Evolutionary conservation across 1,139 yeast genomes (phyloP).

Genomic region (Magnusiomyces suaveolens): DNA sequence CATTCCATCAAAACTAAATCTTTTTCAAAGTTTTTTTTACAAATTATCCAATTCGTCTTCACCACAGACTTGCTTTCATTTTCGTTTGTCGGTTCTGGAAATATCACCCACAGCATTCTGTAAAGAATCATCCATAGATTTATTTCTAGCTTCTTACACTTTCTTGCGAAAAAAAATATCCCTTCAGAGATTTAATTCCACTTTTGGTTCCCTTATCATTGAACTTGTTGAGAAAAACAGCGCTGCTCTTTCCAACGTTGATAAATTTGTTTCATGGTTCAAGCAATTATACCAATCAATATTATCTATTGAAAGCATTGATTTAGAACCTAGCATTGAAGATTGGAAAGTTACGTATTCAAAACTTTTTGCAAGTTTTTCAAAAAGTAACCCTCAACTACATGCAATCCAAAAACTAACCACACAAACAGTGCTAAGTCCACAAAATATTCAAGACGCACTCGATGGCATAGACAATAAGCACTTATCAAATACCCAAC

Average conservation of each 20-base stretch:
- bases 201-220: conserved; percentile 14
- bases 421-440: background rate
- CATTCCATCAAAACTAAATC: conserved; percentile 9
- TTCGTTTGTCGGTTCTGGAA: conserved; percentile 15
- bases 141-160: conserved; percentile 16
- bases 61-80: conserved; percentile 15
- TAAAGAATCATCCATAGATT: conserved; percentile 13
- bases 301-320: background rate
- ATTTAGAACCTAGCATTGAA: conserved; percentile 2
- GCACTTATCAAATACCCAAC: conserved; percentile 4
- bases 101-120: conserved; percentile 11
- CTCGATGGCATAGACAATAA: background rate
- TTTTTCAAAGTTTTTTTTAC: conserved; percentile 16
- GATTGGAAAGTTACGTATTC: conserved; percentile 7
- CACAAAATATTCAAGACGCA: background rate
- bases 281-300: conserved; percentile 4
- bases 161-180: conserved; percentile 13
- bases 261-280: conserved; percentile 11
- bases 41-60: conserved; percentile 18
- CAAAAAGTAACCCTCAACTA: background rate
- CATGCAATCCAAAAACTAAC: background rate
- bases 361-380: background rate
- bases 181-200: conserved; percentile 6
- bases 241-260: conserved; percentile 5
- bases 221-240: conserved; percentile 9